Base-by-base conservation (phyloP, 169 alveolate genomes). In the Eimeria necatrix region DNA sequence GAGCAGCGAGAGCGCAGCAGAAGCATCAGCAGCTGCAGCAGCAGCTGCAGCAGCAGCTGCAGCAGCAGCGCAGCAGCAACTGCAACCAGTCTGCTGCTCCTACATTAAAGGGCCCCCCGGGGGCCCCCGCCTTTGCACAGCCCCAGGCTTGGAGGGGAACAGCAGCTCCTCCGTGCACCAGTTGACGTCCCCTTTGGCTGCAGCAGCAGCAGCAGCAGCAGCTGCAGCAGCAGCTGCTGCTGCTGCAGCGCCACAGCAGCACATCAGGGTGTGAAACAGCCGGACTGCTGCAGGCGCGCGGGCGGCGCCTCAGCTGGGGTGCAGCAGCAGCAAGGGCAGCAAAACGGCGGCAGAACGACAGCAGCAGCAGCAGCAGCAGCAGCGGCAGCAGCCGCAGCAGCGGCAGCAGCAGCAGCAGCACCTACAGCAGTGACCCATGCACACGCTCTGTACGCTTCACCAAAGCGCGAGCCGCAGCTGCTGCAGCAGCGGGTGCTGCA, bases 311-410 rank as follows among this genome's bases (percentile, higher is more conserved):
- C 81, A n/a, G 81, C 51, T 18, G 49, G 10, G 10, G 41, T 10
- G 41, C 76, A 71, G 86, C 86, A 76, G 61, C 8, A 76, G 56
- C 56, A 76, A 16, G 61, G 22, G 60, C 3, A n/a, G 46, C 5
- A 26, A n/a, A 71, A 4, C 56, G 14, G 20, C 86, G 12, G 60
- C 7, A 6, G 32, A 76, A 32, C 84, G 9, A 9, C 84, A 22
- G 53, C 53, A 73, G 52, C 49, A 73, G 76, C 76, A 46, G 86
- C 56, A 49, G 86, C 86, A 71, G 52, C 51, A n/a, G 81, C 81
- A n/a, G 81, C 86, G 41, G 64, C 86, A 48, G 86, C 64, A 48
- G 86, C 61, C 8, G 22, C 56, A 12, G 60, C 86, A 64, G 24
- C 76, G 20, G 76, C 76, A 64, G 76, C 76, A 64, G 24, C 76